phyloP scores from a whole-genome alignment of 192 early-diverging fungal species.

The Rhizophagus prolifer region DNA sequence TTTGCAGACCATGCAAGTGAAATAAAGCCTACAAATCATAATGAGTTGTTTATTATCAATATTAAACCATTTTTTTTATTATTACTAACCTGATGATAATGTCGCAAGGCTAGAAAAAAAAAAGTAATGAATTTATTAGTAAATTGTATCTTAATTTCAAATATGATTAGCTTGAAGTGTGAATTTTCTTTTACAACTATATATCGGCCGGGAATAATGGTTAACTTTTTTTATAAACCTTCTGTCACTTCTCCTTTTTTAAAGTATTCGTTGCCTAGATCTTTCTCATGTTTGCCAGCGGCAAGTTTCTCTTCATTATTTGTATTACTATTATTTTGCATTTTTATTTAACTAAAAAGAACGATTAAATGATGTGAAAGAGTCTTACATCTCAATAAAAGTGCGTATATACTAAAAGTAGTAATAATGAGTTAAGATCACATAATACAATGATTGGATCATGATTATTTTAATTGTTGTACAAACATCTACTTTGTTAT shows the following conservation, averaged over 20 bases:
- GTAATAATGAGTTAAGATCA: no score
- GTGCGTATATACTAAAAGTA: no score
- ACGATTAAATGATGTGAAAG: no score
- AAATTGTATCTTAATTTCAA: no score
- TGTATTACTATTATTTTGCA: neutral
- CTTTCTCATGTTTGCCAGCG: constrained; percentile 34
- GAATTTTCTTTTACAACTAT: no score
- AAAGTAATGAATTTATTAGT: neutral
- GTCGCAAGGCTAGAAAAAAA: constrained; percentile 34
- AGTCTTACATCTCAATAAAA: no score
- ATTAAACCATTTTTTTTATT: neutral
- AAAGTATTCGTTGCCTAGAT: constrained; percentile 41
- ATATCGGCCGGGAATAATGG: no score
- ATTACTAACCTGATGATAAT: constrained; percentile 39
- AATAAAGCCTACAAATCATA: constrained; percentile 37
- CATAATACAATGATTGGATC: no score
- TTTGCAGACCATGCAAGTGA: constrained; percentile 38
- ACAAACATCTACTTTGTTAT: no score
- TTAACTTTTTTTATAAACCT: no score
- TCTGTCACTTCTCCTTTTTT: constrained; percentile 37
- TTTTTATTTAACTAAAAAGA: neutral
- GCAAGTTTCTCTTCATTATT: constrained; percentile 33
- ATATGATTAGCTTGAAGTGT: no score
- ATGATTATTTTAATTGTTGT: no score
- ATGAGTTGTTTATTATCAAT: neutral